phyloP scores from a whole-genome alignment of 345 rosid genomes.

The Ceriops decandra region DNA sequence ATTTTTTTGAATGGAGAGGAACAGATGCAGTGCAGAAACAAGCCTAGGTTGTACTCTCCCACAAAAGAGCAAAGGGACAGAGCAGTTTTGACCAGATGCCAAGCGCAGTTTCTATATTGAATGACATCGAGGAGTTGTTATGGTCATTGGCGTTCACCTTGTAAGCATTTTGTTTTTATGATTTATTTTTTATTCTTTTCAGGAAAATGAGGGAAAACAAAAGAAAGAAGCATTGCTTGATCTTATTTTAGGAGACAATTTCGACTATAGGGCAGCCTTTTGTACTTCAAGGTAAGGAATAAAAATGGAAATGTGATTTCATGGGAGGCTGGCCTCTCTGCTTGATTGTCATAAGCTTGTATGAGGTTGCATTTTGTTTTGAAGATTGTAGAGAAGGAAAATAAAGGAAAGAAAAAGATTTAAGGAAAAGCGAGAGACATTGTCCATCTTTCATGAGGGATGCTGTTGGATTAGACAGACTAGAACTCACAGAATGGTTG shows the following conservation, averaged over 20 bases:
- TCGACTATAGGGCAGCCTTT: slow-evolving; percentile 21
- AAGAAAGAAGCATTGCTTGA: slow-evolving; percentile 2
- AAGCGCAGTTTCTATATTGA: slow-evolving; percentile 13
- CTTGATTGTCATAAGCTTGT: neutral
- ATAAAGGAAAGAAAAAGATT: neutral
- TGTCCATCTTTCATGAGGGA: too few species aligned
- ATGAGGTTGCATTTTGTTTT: slow-evolving; percentile 1
- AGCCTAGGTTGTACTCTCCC: slow-evolving; percentile 19
- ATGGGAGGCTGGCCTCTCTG: neutral
- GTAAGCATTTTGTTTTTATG: slow-evolving; percentile 23
- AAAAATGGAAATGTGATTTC: neutral
- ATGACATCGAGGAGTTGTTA: slow-evolving; percentile 25
- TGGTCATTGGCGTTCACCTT: slow-evolving; percentile 11
- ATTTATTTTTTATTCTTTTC: slow-evolving; percentile 9
- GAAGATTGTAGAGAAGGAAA: neutral
- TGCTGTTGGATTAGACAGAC: too few species aligned
- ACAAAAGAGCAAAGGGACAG: slow-evolving; percentile 25
- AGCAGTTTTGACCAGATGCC: slow-evolving; percentile 39
- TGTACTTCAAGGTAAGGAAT: neutral
- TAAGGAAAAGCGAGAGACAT: too few species aligned
- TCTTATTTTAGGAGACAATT: slow-evolving; percentile 25
- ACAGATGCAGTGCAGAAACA: slow-evolving; percentile 34
- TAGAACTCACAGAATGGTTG: too few species aligned
- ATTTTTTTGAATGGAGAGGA: slow-evolving; percentile 24
- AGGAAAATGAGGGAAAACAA: neutral